Base-by-base conservation (phyloP, 2,329 filamentous ascomycete species). In the Fusarium falciforme region DNA sequence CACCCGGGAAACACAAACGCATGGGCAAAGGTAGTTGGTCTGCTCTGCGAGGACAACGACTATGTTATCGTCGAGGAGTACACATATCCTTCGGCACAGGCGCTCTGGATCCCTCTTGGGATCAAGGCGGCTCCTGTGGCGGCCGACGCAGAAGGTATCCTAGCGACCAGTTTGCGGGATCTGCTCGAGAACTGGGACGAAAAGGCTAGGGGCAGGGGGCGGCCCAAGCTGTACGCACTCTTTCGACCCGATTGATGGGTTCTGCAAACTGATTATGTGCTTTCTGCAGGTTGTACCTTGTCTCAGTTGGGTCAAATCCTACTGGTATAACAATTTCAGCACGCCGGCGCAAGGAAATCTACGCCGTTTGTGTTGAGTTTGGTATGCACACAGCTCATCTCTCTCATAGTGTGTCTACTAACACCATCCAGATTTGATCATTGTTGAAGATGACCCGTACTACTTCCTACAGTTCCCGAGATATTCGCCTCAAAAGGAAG, bases 381-480 rank as follows among this genome's bases (percentile, higher is more conserved):
- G 52, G 52, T 57, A 25, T 5, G n/a, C 16, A 22, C 20, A 35
- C 6, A 4, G 9, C 5, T 6, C 6, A 5, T 6, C 6, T 35
- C 31, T 2, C 38, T 33, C 5, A 10, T 8, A 22, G n/a, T 8
- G 11, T 9, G 4, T n/a, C 2, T 55, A 3, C 8, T 57, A 25
- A 35, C 20, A 11, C 2, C 3, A 22, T 14, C 2, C 7, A 57
- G 52, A 57, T 14, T 16, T 57, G 11, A 16, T 72, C 17, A 66
- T 75, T 17, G 61, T 75, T 6, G 73, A 75, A 44, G 73, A 75
- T 44, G 73, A 75, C 9, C 76, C 76, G 1, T 80, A 80, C 44
- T 80, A 76, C 31, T 79, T 78, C 20, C 64, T 79, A 4, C 76
- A 80, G 27, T 79, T 77, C 22, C 76, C 76, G 0, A 25, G 60